Evolutionary conservation across 805 yeast genomes (phyloP).

Genomic region (Candida alai): DNA sequence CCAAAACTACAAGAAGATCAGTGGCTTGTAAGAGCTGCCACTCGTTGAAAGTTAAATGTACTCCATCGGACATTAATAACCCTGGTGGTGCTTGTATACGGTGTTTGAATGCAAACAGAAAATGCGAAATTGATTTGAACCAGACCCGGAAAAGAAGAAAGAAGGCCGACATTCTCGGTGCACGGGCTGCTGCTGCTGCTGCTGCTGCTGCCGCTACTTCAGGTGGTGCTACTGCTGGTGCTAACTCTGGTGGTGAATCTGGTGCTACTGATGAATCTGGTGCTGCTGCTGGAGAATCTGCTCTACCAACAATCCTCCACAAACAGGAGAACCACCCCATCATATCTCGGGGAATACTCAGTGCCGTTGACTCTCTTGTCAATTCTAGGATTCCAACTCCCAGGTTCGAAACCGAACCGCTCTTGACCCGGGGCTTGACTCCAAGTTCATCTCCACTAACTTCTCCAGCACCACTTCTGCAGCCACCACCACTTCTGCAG

Average conservation of each 20-base stretch:
- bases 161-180: slow-evolving; percentile 23
- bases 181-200: slow-evolving; percentile 21
- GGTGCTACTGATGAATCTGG: background rate
- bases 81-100: slow-evolving; percentile 68
- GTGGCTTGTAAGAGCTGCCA: slow-evolving; percentile 78
- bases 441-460: background rate
- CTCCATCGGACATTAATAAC: slow-evolving; percentile 59
- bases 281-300: background rate
- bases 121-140: slow-evolving; percentile 64
- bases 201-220: slow-evolving; percentile 20
- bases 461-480: background rate
- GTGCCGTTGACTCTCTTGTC: slow-evolving; percentile 11
- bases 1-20: slow-evolving; percentile 31
- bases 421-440: background rate
- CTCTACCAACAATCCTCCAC: too few relatives aligned
- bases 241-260: slow-evolving; percentile 20
- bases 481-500: slow-evolving; percentile 1
- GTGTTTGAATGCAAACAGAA: slow-evolving; percentile 59
- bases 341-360: slow-evolving; percentile 1
- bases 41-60: slow-evolving; percentile 76
- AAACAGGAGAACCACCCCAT: too few relatives aligned
- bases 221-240: slow-evolving; percentile 16
- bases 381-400: slow-evolving; percentile 20
- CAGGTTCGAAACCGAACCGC: slow-evolving; percentile 1
- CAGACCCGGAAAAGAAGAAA: slow-evolving; percentile 51